Percentiles rank a stretch among this genome's conserved stretches.
These are phyloP conservation scores for Corymbia maculata DNA, from an alignment of 345 rosid genomes.

Conservation along the genomic window DNA sequence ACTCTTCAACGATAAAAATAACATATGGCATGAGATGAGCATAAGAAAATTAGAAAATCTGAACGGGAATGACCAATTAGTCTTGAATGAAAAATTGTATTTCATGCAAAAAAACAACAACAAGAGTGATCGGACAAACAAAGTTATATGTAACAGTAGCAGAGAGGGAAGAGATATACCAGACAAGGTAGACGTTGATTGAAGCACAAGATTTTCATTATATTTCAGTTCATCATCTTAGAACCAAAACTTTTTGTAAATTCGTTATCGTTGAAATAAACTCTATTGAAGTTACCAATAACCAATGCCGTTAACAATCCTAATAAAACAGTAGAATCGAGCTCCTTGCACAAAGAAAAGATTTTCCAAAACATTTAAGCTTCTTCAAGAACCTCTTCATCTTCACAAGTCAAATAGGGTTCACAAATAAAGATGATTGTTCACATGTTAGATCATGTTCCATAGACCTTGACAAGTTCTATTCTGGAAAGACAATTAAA, in stretches of 20 bases:
- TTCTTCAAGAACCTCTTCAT: not conserved
- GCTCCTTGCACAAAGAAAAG: too few species aligned
- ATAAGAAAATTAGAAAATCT: not conserved
- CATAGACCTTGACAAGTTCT: not conserved
- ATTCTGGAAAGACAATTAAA: not conserved
- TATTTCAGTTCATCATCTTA: too few species aligned
- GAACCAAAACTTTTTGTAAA: too few species aligned
- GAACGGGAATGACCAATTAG: not conserved
- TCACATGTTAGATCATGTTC: not conserved
- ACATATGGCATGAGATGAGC: not conserved
- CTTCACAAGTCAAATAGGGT: not conserved
- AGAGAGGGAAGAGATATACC: accelerated
- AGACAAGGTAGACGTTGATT: accelerated
- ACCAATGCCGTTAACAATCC: too few species aligned
- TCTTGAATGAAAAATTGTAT: not conserved
- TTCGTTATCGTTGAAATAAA: too few species aligned
- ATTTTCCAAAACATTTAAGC: too few species aligned
- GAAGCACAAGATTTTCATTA: accelerated
- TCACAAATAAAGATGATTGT: too few species aligned
- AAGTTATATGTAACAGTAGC: accelerated
- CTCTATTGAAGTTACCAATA: too few species aligned
- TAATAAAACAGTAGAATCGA: too few species aligned
- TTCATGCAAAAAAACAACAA: not conserved
- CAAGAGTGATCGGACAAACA: accelerated
- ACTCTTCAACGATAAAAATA: not conserved